Conservation (phyloP, 495 filamentous ascomycete species). For the Podospora anserina region DNA sequence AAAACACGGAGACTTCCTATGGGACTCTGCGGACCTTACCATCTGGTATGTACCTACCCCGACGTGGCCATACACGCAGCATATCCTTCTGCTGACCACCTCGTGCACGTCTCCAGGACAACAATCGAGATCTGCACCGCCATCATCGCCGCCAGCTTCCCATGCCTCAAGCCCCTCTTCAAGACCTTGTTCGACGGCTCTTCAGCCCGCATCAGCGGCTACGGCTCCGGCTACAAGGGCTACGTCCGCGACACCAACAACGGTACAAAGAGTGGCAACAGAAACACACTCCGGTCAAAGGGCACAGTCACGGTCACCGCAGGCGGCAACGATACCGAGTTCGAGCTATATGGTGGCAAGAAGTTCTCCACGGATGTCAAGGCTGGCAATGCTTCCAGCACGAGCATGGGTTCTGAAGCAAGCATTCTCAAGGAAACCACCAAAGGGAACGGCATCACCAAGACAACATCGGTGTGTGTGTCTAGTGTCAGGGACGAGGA, state of each 20-base stretch:
- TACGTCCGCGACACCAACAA: slow-evolving; percentile 10
- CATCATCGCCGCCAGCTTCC: slow-evolving; percentile 23
- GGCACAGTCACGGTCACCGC: background rate
- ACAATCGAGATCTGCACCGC: slow-evolving; percentile 20
- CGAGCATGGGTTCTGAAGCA: slow-evolving; percentile 15
- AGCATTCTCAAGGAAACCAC: slow-evolving; percentile 11
- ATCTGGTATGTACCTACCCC: slow-evolving; percentile 28
- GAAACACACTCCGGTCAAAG: background rate
- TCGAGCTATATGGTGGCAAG: slow-evolving; percentile 14
- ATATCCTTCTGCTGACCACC: background rate
- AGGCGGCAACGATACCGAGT: background rate
- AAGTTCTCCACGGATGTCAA: slow-evolving; percentile 13
- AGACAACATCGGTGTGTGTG: background rate
- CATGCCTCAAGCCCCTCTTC: slow-evolving; percentile 22
- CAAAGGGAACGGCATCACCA: background rate
- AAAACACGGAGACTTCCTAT: slow-evolving; percentile 44
- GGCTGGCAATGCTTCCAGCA: background rate
- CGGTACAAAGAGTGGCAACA: background rate
- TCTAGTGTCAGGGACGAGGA: background rate
- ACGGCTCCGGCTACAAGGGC: slow-evolving; percentile 17
- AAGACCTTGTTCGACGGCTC: slow-evolving; percentile 19
- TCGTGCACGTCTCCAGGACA: slow-evolving; percentile 13
- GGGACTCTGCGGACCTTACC: slow-evolving; percentile 37
- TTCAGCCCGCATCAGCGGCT: slow-evolving; percentile 5
- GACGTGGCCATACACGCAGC: no score